Base-by-base conservation (phyloP, 192 early-diverging fungal genomes). In the Physocladia obscura region DNA sequence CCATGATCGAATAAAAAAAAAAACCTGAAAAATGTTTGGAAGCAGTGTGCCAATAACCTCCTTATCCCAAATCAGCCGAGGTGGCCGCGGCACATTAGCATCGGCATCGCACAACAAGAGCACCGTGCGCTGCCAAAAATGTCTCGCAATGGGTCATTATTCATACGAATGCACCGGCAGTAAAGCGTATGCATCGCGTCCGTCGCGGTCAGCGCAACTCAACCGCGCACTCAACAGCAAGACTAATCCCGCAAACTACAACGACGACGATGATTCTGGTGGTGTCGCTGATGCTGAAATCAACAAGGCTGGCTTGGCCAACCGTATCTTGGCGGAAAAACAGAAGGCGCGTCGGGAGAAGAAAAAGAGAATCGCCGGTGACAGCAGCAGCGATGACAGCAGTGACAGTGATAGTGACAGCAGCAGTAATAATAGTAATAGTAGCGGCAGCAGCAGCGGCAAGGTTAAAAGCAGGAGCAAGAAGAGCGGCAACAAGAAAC, bases 161-260 rank as follows among this genome's bases (percentile, higher is more conserved):
- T 31, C 40, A 5, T 68, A 39, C 62, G 65, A 68, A 40, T 68
- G 65, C 38, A 68, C 19, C 11, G 65, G 65, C 44, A 19, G 30
- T 22, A n/a, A 34, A 3, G 34, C 29, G 35, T 68, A 34, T 40
- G 65, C 65, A 6, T 15, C 65, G 26, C 29, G 65, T 17, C 51
- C 50, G 8, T 68, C 65, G 22, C 50, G 65, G 6, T 49, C 54
- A 26, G 22, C 26, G 29, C 35, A 40, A 4, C 65, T 68, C 15
- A 22, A 4, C 30, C 56, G 65, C 19, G 40, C 40, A n/a, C 40
- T n/a, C 40, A 44, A 26, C 19, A 21, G 29, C 13, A 57, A 29
- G 31, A 36, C 26, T 24, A 36, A 37, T 36, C 2, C 19, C 35
- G n/a, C 19, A 32, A 19, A 17, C 11, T 5, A 34, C 15, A 8